These are phyloP conservation scores for Alternaria sp. DNA, from an alignment of 2,329 filamentous ascomycete species.

Conservation along the genomic window DNA sequence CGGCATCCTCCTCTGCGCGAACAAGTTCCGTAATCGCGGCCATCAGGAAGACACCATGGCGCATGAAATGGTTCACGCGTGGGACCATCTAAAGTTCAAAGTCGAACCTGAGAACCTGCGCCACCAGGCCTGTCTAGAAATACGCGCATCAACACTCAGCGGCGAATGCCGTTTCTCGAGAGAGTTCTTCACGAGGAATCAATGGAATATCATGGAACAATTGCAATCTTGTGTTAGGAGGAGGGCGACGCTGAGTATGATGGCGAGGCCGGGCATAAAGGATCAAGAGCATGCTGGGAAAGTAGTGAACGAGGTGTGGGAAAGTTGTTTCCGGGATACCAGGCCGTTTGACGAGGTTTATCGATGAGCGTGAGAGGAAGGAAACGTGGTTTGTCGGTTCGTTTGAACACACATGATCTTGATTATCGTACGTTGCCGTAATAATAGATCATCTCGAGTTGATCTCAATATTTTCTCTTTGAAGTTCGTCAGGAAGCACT, in stretches of 20 bases:
- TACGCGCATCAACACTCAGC: slow-evolving; percentile 88
- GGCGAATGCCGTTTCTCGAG: slow-evolving; percentile 91
- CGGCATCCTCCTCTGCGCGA: slow-evolving; percentile 91
- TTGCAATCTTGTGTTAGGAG: slow-evolving; percentile 90
- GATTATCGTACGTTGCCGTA: too few relatives aligned
- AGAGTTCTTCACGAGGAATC: slow-evolving; percentile 82
- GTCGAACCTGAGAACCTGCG: slow-evolving; percentile 81
- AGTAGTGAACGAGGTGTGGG: slow-evolving; percentile 97
- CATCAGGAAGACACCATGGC: slow-evolving; percentile 93
- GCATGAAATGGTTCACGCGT: slow-evolving; percentile 98
- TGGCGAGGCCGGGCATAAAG: slow-evolving; percentile 78
- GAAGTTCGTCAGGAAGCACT: too few relatives aligned
- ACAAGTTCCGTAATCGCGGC: slow-evolving; percentile 78
- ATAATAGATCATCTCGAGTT: too few relatives aligned
- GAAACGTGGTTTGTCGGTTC: background rate
- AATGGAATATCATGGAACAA: slow-evolving; percentile 89
- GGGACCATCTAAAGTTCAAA: slow-evolving; percentile 91
- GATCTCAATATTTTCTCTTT: too few relatives aligned
- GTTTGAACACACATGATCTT: too few relatives aligned
- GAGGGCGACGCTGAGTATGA: slow-evolving; percentile 80
- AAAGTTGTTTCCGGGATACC: slow-evolving; percentile 93
- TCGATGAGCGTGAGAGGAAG: slow-evolving; percentile 56
- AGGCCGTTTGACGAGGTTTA: slow-evolving; percentile 97
- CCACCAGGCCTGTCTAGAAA: slow-evolving; percentile 96
- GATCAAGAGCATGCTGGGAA: slow-evolving; percentile 85